phyloP scores from a whole-genome alignment of 2,329 filamentous ascomycete genomes.

The Aphanocladium album region DNA sequence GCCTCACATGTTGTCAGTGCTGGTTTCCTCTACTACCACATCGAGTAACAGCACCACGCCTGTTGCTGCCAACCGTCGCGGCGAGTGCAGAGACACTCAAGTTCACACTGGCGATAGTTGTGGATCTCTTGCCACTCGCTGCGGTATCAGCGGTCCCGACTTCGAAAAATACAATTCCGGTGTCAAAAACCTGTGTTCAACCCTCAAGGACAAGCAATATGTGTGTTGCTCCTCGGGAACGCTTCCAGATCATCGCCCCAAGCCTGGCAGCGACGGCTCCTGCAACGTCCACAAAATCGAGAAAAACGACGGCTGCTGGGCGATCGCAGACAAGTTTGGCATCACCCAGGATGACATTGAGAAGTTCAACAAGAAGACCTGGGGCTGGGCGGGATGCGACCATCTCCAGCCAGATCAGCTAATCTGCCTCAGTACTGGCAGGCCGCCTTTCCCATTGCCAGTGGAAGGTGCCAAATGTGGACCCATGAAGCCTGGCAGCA shows the following conservation, averaged over 20 bases:
- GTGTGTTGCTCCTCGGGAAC: neutral
- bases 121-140: neutral
- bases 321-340: conserved; percentile 3
- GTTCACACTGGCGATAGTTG: neutral
- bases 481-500: conserved; percentile 33
- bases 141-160: neutral
- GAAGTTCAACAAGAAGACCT: conserved; percentile 20
- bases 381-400: conserved; percentile 23
- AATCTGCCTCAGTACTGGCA: conserved; percentile 22
- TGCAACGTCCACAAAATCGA: neutral
- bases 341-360: conserved; percentile 17
- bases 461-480: conserved; percentile 36
- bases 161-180: neutral
- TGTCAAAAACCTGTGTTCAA: neutral
- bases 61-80: too few species aligned
- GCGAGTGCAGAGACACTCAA: too few species aligned
- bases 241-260: neutral
- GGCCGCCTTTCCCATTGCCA: conserved; percentile 21
- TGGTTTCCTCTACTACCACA: neutral
- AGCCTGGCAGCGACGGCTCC: neutral
- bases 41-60: neutral
- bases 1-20: neutral
- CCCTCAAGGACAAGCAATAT: neutral
- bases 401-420: conserved; percentile 11
- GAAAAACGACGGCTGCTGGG: neutral